Percentiles rank a stretch among this genome's conserved stretches.
These are phyloP conservation scores for Plenodomus biglobosus DNA, from an alignment of 2,329 filamentous ascomycete genomes.

Conservation along the genomic window DNA sequence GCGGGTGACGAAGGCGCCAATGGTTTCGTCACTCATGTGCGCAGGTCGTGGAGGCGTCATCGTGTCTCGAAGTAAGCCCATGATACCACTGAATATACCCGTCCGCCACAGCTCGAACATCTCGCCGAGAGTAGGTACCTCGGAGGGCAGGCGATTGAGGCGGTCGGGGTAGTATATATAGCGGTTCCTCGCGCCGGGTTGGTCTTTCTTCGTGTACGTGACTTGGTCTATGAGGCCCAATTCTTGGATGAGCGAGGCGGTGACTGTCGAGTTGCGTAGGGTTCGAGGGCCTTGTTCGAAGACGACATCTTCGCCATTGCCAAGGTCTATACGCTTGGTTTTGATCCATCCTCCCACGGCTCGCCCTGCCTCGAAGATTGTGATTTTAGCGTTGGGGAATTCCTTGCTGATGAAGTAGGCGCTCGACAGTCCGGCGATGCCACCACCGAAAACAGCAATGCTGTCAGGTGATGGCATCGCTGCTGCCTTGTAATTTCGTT, in stretches of 20 bases:
- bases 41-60: conserved; percentile 36
- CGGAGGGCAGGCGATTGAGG: conserved; percentile 56
- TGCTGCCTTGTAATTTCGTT: conserved; percentile 18
- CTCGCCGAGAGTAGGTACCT: conserved; percentile 27
- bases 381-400: conserved; percentile 70
- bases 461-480: conserved; percentile 36
- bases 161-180: conserved; percentile 90
- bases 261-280: conserved; percentile 67
- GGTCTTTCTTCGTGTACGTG: conserved; percentile 54
- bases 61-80: conserved; percentile 44
- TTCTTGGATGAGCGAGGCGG: conserved; percentile 66
- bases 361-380: conserved; percentile 72
- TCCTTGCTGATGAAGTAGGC: conserved; percentile 71
- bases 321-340: conserved; percentile 63
- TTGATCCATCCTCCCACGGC: conserved; percentile 82
- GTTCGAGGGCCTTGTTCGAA: conserved; percentile 87
- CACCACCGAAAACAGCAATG: conserved; percentile 56
- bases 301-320: conserved; percentile 61
- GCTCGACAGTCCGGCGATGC: conserved; percentile 55
- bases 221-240: conserved; percentile 61
- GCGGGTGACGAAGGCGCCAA: conserved; percentile 66
- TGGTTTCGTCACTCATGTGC: conserved; percentile 64
- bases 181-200: conserved; percentile 62
- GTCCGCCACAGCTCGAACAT: conserved; percentile 50
- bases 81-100: conserved; percentile 57